phyloP scores from a whole-genome alignment of 2,329 filamentous ascomycete genomes.

The Xylaria polymorpha region DNA sequence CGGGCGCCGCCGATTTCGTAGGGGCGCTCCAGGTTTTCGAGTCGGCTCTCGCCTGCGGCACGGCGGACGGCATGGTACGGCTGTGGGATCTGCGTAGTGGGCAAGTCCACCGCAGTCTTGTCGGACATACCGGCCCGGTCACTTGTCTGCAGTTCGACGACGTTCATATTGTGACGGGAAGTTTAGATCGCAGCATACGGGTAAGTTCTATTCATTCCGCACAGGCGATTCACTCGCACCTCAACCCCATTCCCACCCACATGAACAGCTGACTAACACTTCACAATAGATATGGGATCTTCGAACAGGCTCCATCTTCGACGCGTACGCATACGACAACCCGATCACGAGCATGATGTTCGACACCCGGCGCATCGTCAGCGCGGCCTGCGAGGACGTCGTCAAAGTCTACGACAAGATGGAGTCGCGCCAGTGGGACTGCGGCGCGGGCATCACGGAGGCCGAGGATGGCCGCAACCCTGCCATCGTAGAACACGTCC shows the following conservation, averaged over 20 bases:
- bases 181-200: slow-evolving; percentile 89
- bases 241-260: not conserved
- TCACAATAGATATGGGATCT: slow-evolving; percentile 91
- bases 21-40: slow-evolving; percentile 96
- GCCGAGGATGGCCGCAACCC: slow-evolving; percentile 73
- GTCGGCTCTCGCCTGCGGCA: slow-evolving; percentile 93
- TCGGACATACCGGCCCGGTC: slow-evolving; percentile 94
- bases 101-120: slow-evolving; percentile 94
- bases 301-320: slow-evolving; percentile 92
- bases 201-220: slow-evolving; percentile 66
- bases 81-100: slow-evolving; percentile 97
- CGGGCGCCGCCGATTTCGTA: slow-evolving; percentile 86
- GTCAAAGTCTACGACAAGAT: slow-evolving; percentile 99
- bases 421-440: slow-evolving; percentile 96
- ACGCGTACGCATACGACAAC: slow-evolving; percentile 95
- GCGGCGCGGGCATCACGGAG: slow-evolving; percentile 81
- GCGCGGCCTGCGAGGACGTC: slow-evolving; percentile 89
- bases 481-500: slow-evolving; percentile 82
- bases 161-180: slow-evolving; percentile 92
- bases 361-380: slow-evolving; percentile 87
- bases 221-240: not conserved
- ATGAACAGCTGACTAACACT: slow-evolving; percentile 3
- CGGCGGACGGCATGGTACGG: slow-evolving; percentile 95
- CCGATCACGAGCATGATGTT: slow-evolving; percentile 98
- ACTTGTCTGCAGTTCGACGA: slow-evolving; percentile 97